Evolutionary conservation across 2,329 filamentous ascomycete genomes (phyloP).

Genomic region (Calonectria pteridis): DNA sequence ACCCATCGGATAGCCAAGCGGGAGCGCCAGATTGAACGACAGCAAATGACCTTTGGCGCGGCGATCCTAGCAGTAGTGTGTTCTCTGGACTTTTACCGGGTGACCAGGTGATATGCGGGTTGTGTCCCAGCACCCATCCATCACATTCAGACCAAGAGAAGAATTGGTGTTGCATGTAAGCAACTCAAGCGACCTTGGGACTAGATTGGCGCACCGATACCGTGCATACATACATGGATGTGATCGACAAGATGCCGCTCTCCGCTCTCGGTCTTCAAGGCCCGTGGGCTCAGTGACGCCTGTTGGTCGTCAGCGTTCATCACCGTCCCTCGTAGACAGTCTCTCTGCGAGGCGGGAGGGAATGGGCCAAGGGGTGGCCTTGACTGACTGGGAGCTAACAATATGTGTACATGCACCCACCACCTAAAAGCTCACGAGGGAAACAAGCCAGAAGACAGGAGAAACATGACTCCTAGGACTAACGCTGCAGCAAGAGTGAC

Average conservation of each 20-base stretch:
- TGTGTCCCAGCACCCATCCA: constrained; percentile 20
- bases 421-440: constrained; percentile 34
- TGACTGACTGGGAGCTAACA: constrained; percentile 5
- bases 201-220: not conserved
- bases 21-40: constrained; percentile 26
- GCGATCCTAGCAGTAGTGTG: not conserved
- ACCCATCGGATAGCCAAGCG: constrained; percentile 33
- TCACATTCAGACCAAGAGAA: constrained; percentile 7
- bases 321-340: not conserved
- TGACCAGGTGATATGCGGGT: constrained; percentile 26
- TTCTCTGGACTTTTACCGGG: constrained; percentile 12
- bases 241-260: constrained; percentile 9
- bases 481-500: constrained; percentile 16
- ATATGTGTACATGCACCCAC: not conserved
- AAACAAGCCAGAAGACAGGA: constrained; percentile 38
- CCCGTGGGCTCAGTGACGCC: not conserved
- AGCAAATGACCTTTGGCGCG: constrained; percentile 26
- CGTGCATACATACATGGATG: not conserved
- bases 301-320: not conserved
- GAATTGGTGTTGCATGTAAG: constrained; percentile 15
- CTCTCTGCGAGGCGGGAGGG: constrained; percentile 8
- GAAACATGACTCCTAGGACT: constrained; percentile 36
- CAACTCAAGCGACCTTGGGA: not conserved
- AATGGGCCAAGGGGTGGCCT: not conserved
- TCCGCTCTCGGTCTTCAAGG: not conserved